Conservation (phyloP, 2,329 filamentous ascomycete species). For the Periconia digitata region DNA sequence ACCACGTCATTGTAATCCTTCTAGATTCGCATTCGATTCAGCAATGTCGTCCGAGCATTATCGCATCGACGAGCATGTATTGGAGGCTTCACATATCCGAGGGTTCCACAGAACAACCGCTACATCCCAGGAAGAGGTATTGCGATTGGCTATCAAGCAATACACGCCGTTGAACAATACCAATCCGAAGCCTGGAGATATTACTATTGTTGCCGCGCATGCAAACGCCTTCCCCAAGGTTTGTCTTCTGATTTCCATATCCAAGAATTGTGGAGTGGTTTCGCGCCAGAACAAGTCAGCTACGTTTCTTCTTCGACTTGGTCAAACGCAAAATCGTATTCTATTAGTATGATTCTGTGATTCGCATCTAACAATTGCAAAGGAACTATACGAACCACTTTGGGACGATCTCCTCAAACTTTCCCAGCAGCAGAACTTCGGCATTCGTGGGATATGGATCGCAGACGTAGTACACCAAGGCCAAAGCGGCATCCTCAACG, state of each 20-base stretch:
- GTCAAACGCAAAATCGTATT: too few species aligned
- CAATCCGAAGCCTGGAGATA: slow-evolving; percentile 68
- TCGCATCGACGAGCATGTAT: slow-evolving; percentile 70
- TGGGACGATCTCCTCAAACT: slow-evolving; percentile 77
- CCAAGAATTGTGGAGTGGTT: too few species aligned
- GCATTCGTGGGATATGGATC: slow-evolving; percentile 84
- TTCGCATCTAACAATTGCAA: slow-evolving; percentile 5
- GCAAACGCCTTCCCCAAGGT: slow-evolving; percentile 94
- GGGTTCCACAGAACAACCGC: slow-evolving; percentile 77
- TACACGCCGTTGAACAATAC: slow-evolving; percentile 77
- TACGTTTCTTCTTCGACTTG: too few species aligned
- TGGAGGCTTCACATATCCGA: slow-evolving; percentile 71
- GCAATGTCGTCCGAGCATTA: slow-evolving; percentile 53
- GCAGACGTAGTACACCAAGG: slow-evolving; percentile 88
- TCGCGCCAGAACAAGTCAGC: too few species aligned
- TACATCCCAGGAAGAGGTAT: slow-evolving; percentile 70
- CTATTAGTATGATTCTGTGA: too few species aligned
- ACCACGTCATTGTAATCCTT: too few species aligned
- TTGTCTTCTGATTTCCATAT: slow-evolving; percentile 4
- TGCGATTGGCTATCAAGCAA: slow-evolving; percentile 80
- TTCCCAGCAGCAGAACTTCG: slow-evolving; percentile 61
- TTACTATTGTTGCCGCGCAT: slow-evolving; percentile 84
- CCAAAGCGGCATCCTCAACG: slow-evolving; percentile 75
- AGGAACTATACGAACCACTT: slow-evolving; percentile 90
- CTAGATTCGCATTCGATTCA: not conserved